Base-by-base conservation (phyloP, 495 filamentous ascomycete genomes). In the Penicillium cosmopolitanum region DNA sequence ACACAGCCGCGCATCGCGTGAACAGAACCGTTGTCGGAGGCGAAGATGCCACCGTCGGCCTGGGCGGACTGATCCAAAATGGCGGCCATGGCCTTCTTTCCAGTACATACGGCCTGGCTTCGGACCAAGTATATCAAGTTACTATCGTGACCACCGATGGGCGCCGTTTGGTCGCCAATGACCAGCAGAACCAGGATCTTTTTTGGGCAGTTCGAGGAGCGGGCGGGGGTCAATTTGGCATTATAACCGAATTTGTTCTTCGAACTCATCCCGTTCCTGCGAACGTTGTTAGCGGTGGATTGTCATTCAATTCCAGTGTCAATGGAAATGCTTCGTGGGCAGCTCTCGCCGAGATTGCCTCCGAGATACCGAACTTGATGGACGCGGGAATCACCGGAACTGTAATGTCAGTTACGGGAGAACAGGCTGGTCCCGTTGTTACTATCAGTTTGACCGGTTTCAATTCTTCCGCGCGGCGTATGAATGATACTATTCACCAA, bases 61-160 rank as follows among this genome's bases (percentile, higher is more conserved):
- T 71, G 0, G 84, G 83, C n/a, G 83, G 84, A 16, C 77, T 81
- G 44, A 72, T 81, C 16, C 81, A 84, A 53, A 82, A 82, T 16
- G 84, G 84, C n/a, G 84, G 84, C 15, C 83, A 86, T 28, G 63
- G 63, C 5, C 8, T 44, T 13, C 36, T 66, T 6, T 66, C 59
- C 3, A 59, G 53, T 9, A 40, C 53, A 15, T 40, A 66, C n/a
- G 63, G 63, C 8, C 53, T 66, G 19, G 53, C 52, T 16, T 62
- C 63, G 5, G 82, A 85, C 47, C 83, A 80, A 2, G 78, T 84
- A 4, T 67, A 83, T 25, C 71, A 83, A 46, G 82, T 80, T 48
- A 78, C 80, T 9, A 79, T 85, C 18, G 65, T 86, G 25, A 84
- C 83, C 0, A 76, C 77, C 6, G 72, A 81, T 13, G 82, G 83